Evolutionary conservation across 1,284 basidiomycete genomes (phyloP), one percentile per base, ranked within the genome.

Genomic region (Rhizoctonia solani): DNA sequence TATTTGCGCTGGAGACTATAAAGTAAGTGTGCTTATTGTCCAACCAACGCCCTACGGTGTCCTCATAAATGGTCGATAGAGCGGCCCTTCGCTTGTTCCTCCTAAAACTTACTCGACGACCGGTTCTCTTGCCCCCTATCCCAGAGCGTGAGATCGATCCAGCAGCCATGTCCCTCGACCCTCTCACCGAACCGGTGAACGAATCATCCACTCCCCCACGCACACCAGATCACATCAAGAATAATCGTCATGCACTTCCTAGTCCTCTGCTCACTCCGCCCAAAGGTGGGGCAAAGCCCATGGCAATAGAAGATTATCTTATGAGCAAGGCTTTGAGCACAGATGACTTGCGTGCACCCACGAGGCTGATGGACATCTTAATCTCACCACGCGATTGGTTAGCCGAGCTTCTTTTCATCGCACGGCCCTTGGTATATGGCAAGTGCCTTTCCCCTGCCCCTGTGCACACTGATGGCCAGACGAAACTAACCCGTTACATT

Each of bases 121-220:
- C 93, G 3, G 74, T 93, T 27, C 76, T 95, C 11, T 82, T 83
- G 6, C 87, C 88, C 1, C 87, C 89, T 9, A 86, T 93, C 54
- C 92, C 93, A 16, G 90, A 93, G 75, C 85, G 93, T 59, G 92
- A 94, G 73, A 84, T 92, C 71, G 93, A 95, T 75, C 87, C 89
- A 3, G 80, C 88, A 2, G 80, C 82, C 39, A 74, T 93, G 27
- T 83, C 88, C 37, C 85, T 82, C 32, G 79, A 54, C 25, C 79
- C 49, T 74, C 80, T 21, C 82, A 83, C 19, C 30, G 68, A 47
- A 85, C 84, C 3, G 78, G 85, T 61, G 82, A 4, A 84, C 85
- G n/a, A 69, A 8, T 82, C 49, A 19, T 27, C 32, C 83, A 19
- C 81, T 76, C 14, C 1, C 79, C 78, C 55, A 83, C 85, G 11